A percentile compares a stretch with the other conserved stretches of the same genome.
Evolutionary conservation across 148 eudicot species (phyloP).

Genomic region (Arbutus unedo): DNA sequence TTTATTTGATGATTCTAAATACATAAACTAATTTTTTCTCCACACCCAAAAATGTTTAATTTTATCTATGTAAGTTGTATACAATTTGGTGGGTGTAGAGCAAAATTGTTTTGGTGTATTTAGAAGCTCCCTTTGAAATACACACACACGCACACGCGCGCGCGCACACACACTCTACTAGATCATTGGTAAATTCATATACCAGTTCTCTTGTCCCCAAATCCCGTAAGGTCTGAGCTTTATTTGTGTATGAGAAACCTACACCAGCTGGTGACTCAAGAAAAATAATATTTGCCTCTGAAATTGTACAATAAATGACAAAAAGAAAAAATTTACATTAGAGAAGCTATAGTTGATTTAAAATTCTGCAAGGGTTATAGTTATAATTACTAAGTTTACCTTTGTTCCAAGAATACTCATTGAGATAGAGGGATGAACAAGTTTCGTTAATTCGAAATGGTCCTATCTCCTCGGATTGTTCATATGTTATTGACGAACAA

Average conservation of each 20-base stretch:
- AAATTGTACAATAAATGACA: background rate
- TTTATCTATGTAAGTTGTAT: no score
- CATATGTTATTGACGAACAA: constrained; percentile 55
- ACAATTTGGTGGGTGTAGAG: no score
- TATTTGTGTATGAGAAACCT: constrained; percentile 53
- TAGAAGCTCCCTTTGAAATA: no score
- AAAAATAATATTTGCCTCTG: constrained; percentile 53
- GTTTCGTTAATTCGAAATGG: constrained; percentile 50
- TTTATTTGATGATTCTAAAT: background rate
- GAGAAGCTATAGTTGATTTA: background rate
- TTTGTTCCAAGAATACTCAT: constrained; percentile 45
- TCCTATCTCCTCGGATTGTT: constrained; percentile 55
- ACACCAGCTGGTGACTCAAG: constrained; percentile 65
- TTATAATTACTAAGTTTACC: constrained; percentile 24
- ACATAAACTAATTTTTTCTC: background rate
- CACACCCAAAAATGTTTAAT: no score
- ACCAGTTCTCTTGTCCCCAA: constrained; percentile 54
- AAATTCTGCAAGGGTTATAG: background rate
- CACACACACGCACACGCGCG: background rate
- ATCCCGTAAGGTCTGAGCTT: constrained; percentile 33
- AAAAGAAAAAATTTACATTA: background rate
- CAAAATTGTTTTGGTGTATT: no score
- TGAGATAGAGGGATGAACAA: constrained; percentile 43
- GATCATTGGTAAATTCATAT: background rate
- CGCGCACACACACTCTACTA: no score